Percentiles rank a stretch among this genome's conserved stretches.
phyloP scores from a whole-genome alignment of 2,329 filamentous ascomycete species.

The Neopestalotiopsis clavispora region DNA sequence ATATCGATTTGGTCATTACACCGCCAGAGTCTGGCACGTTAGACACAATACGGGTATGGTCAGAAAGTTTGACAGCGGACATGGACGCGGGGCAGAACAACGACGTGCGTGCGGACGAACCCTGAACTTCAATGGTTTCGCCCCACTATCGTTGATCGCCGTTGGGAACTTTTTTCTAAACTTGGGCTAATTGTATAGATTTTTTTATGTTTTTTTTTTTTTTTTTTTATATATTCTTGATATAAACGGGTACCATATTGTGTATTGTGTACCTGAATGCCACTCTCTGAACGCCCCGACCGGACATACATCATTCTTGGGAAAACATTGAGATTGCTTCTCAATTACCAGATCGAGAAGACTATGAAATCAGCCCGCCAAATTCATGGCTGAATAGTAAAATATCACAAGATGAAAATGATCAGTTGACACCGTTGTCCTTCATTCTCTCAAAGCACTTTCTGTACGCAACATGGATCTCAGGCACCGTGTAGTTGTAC shows the following conservation, averaged over 20 bases:
- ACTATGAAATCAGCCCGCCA: not conserved
- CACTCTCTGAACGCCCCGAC: not conserved
- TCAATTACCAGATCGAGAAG: not conserved
- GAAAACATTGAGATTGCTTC: not conserved
- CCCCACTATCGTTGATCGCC: not conserved
- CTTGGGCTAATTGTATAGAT: not conserved
- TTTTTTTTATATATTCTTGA: not conserved
- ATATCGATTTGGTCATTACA: not conserved
- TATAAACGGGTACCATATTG: not conserved
- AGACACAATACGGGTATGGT: not conserved
- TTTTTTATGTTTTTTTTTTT: not conserved
- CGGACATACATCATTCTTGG: not conserved
- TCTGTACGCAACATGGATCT: constrained; percentile 66
- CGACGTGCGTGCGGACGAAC: not conserved
- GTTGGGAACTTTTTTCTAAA: not conserved
- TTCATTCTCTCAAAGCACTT: constrained; percentile 69
- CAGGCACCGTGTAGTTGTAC: constrained; percentile 62
- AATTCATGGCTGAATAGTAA: not conserved
- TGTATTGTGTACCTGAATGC: not conserved
- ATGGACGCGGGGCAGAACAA: not conserved
- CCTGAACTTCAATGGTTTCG: not conserved
- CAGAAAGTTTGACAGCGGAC: not conserved
- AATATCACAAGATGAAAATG: not conserved
- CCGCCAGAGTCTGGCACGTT: not conserved
- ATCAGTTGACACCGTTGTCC: constrained; percentile 50